A percentile compares a stretch with the other conserved stretches of the same genome.
These are phyloP conservation scores for Arthrobotrys musiformis DNA, from an alignment of 2,329 filamentous ascomycete genomes.

Conservation along the genomic window DNA sequence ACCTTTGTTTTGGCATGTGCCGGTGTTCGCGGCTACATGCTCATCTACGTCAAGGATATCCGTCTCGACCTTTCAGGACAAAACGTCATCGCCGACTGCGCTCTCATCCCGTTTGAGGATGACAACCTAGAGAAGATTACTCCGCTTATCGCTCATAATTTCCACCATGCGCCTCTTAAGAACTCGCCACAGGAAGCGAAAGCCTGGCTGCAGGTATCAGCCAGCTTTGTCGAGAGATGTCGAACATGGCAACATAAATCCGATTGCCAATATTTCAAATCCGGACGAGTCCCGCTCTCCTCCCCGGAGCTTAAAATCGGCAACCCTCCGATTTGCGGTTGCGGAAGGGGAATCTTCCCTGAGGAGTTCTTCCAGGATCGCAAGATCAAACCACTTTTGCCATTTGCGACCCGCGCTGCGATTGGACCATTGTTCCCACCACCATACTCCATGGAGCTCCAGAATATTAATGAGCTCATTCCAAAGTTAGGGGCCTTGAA, in stretches of 20 bases:
- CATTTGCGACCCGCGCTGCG: slow-evolving; percentile 7
- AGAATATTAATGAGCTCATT: neutral
- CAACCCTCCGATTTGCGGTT: slow-evolving; percentile 15
- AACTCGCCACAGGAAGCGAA: slow-evolving; percentile 66
- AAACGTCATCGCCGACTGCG: slow-evolving; percentile 71
- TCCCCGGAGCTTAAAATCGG: neutral
- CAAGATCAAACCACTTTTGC: neutral
- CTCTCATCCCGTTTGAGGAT: slow-evolving; percentile 74
- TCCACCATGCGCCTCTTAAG: slow-evolving; percentile 68
- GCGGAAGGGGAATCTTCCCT: slow-evolving; percentile 40
- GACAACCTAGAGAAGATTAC: slow-evolving; percentile 66
- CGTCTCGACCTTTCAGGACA: slow-evolving; percentile 69
- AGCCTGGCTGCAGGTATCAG: slow-evolving; percentile 46
- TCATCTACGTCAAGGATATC: slow-evolving; percentile 67
- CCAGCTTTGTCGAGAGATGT: slow-evolving; percentile 28
- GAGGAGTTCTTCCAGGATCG: neutral
- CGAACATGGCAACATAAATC: slow-evolving; percentile 13
- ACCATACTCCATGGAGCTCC: neutral
- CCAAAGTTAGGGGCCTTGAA: too few relatives aligned
- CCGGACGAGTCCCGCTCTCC: neutral
- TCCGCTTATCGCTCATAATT: slow-evolving; percentile 67
- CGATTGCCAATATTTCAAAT: slow-evolving; percentile 20
- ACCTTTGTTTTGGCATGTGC: slow-evolving; percentile 55
- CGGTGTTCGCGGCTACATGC: slow-evolving; percentile 34
- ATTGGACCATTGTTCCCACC: slow-evolving; percentile 20